Evolutionary conservation across 208 protist species (phyloP), one percentile per base, ranked within the genome.

Genomic region (Trypanosoma theileri): DNA sequence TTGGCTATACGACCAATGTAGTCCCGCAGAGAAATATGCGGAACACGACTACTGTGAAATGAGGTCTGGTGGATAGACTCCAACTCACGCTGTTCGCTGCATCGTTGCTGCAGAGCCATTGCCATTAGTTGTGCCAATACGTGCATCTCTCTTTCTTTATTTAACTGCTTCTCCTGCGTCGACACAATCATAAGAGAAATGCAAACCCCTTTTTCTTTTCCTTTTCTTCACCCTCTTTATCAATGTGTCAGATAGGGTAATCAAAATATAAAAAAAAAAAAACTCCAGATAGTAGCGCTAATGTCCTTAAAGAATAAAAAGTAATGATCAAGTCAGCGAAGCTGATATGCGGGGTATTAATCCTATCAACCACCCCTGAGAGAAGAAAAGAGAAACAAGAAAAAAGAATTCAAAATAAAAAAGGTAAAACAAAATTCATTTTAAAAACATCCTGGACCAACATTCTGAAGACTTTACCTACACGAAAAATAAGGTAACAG

Each of bases 1-100:
- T 94, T 96, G 53, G 85, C 82, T 61, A 98, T 96, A 51, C 96
- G 88, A 14, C 86, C 53, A n/a, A 97, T 59, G 68, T 97, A 97
- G 77, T 96, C 86, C 79, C 72, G 82, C 17, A 97, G 52, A 7
- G 88, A 91, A 68, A 98, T 96, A 52, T 78, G 66, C 3, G 91
- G 92, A 17, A 91, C 72, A 7, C 81, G 86, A 44, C 70, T 80
- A 69, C 87, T 93, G 78, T 94, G 88, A 59, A 94, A 96, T 48
- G 61, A 50, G 10, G 88, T 77, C 46, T 78, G 66, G 19, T 68
- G 55, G 2, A 48, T 10, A 45, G 44, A 51, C 57, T 74, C 73
- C 44, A 62, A 54, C 26, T 54, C 21, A 35, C 67, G 59, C 54
- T 78, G 74, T 52, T 79, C 73, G 21, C 79, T 78, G 53, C 88